A percentile compares a stretch with the other conserved stretches of the same genome.
These are phyloP conservation scores for Linum tenue DNA, from an alignment of 345 rosid species.

Conservation along the genomic window DNA sequence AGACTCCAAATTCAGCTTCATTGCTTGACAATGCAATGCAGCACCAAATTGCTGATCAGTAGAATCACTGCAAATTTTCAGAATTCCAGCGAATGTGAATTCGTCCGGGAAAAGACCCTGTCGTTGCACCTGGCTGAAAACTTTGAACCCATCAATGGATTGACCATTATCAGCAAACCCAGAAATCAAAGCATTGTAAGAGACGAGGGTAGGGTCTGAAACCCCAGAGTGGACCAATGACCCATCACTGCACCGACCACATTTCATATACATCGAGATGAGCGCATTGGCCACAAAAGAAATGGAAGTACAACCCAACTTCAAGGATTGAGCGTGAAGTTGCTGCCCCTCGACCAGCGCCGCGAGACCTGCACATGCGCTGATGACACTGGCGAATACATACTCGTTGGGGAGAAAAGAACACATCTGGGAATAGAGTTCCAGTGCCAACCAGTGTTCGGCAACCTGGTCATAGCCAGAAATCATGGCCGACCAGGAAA, in stretches of 20 bases:
- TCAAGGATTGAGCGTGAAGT: slow-evolving; percentile 46
- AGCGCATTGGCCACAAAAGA: slow-evolving; percentile 53
- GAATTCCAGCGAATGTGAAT: slow-evolving; percentile 37
- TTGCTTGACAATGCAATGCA: slow-evolving; percentile 35
- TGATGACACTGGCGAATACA: slow-evolving; percentile 35
- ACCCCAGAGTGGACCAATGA: slow-evolving; percentile 17
- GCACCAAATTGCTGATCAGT: slow-evolving; percentile 24
- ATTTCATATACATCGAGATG: slow-evolving; percentile 51
- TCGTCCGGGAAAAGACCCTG: slow-evolving; percentile 37
- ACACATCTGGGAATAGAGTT: slow-evolving; percentile 27
- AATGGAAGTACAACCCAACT: slow-evolving; percentile 29
- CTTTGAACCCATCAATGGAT: slow-evolving; percentile 30
- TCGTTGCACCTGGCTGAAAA: slow-evolving; percentile 29
- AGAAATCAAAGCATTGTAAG: slow-evolving; percentile 46
- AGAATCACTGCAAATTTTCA: slow-evolving; percentile 24
- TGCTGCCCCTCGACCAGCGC: slow-evolving; percentile 28
- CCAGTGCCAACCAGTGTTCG: slow-evolving; percentile 26
- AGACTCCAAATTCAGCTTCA: slow-evolving; percentile 34
- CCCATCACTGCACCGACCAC: slow-evolving; percentile 35
- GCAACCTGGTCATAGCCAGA: slow-evolving; percentile 46
- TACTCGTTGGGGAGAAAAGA: slow-evolving; percentile 40
- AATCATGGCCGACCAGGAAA: slow-evolving; percentile 62
- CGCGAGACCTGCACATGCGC: slow-evolving; percentile 35
- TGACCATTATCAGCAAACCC: slow-evolving; percentile 45
- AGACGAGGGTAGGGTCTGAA: slow-evolving; percentile 30